Percentiles rank a stretch among this genome's conserved stretches.
phyloP scores from a whole-genome alignment of 176 grass and related monocot species.

The Oryza rufipogon region DNA sequence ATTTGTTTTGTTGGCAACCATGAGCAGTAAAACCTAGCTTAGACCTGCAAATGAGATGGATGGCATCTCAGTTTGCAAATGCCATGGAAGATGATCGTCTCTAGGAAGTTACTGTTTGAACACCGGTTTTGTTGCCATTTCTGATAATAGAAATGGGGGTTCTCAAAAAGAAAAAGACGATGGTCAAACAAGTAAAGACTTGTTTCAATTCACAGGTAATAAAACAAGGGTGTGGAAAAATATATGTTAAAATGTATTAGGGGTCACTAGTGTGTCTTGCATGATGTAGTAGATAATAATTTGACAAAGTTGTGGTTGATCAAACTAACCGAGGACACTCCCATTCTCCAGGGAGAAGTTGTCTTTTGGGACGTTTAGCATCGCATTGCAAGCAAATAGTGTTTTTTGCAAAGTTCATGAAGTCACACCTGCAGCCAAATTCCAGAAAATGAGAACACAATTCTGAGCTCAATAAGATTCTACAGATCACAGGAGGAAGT shows the following conservation, averaged over 20 bases:
- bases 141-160: no score
- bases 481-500: conserved; percentile 36
- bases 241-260: conserved; percentile 17
- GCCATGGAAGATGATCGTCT: no score
- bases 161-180: no score
- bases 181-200: not conserved
- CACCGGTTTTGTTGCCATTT: no score
- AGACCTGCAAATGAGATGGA: not conserved
- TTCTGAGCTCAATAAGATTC: conserved; percentile 38
- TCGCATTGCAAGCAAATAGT: conserved; percentile 88
- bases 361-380: conserved; percentile 87
- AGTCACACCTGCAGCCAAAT: conserved; percentile 85
- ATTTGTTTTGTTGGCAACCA: no score
- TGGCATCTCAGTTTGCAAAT: no score
- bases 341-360: conserved; percentile 95
- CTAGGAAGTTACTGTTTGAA: no score
- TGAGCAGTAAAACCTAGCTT: no score
- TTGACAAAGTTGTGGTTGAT: conserved; percentile 34
- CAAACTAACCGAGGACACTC: conserved; percentile 82
- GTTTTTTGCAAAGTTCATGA: conserved; percentile 99
- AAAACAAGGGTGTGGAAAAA: conserved; percentile 24
- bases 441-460: conserved; percentile 37
- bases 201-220: conserved; percentile 23
- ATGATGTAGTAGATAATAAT: conserved; percentile 4
- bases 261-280: not conserved